phyloP scores from a whole-genome alignment of 345 rosid species.

The Populus nigra region DNA sequence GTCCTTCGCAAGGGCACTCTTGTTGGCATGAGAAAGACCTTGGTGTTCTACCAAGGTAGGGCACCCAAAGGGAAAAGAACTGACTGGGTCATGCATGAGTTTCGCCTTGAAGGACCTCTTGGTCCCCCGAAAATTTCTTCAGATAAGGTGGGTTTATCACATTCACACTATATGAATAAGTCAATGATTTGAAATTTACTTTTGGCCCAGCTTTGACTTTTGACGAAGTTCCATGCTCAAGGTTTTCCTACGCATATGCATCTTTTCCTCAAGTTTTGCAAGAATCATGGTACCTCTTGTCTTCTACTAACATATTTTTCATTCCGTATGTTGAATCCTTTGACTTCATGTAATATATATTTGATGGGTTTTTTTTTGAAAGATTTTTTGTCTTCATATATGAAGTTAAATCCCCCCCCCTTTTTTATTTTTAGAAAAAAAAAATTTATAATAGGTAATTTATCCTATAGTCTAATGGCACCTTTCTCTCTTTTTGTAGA shows the following conservation, averaged over 20 bases:
- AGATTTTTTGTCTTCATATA: too few relatives aligned
- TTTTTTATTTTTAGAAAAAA: neutral
- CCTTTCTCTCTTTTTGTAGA: neutral
- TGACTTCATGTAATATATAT: neutral
- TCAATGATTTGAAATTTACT: neutral
- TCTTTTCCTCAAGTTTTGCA: neutral
- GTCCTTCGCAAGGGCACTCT: constrained; percentile 48
- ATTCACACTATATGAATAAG: neutral
- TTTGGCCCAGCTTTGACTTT: neutral
- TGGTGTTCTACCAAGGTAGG: constrained; percentile 89
- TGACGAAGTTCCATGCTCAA: neutral
- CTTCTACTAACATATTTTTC: neutral
- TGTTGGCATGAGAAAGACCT: constrained; percentile 91
- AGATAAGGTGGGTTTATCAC: constrained; percentile 31
- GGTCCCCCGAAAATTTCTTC: constrained; percentile 33
- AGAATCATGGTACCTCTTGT: constrained; percentile 3
- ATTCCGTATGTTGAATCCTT: neutral
- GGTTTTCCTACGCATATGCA: neutral
- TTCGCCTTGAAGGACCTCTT: constrained; percentile 58
- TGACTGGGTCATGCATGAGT: constrained; percentile 96
- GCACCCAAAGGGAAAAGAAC: constrained; percentile 85
- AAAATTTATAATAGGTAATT: neutral
- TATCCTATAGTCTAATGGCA: neutral
- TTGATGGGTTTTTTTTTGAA: neutral
- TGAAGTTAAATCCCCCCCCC: too few relatives aligned